A percentile compares a stretch with the other conserved stretches of the same genome.
These are phyloP conservation scores for Boletus subcaerulescens DNA, from an alignment of 768 basidiomycete species.

Conservation along the genomic window DNA sequence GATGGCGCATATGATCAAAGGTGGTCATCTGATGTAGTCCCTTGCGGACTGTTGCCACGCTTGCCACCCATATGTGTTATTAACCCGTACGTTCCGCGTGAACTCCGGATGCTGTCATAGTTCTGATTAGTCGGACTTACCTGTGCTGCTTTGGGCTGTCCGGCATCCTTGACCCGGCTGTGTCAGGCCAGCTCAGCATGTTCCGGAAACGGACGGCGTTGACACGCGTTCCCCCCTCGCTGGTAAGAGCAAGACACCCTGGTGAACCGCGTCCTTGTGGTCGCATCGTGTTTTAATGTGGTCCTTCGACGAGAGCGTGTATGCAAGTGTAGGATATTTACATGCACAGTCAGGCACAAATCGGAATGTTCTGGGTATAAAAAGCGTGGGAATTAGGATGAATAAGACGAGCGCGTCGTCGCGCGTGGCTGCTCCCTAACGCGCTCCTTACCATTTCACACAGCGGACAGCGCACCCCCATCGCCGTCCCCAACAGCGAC, in stretches of 20 bases:
- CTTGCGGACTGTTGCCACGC: conserved; percentile 13
- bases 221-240: not conserved
- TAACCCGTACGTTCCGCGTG: conserved; percentile 26
- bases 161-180: conserved; percentile 8
- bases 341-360: conserved; percentile 17
- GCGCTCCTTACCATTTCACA: conserved; percentile 37
- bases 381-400: conserved; percentile 34
- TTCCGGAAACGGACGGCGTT: not conserved
- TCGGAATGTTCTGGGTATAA: conserved; percentile 24
- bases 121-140: conserved; percentile 27
- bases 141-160: conserved; percentile 17
- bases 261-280: conserved; percentile 4
- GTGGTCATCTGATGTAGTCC: conserved; percentile 20
- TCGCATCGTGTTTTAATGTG: conserved; percentile 14
- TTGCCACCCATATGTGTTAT: conserved; percentile 5
- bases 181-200: conserved; percentile 12
- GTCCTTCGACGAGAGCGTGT: conserved; percentile 2
- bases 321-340: conserved; percentile 11
- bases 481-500: conserved; percentile 34
- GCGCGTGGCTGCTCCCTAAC: conserved; percentile 36
- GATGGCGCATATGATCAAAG: conserved; percentile 24
- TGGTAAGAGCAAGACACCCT: conserved; percentile 4
- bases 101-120: conserved; percentile 16
- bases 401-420: conserved; percentile 39
- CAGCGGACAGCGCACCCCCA: conserved; percentile 35